Base-by-base conservation (phyloP, 2,329 filamentous ascomycete genomes). In the Teratosphaeria viscida region DNA sequence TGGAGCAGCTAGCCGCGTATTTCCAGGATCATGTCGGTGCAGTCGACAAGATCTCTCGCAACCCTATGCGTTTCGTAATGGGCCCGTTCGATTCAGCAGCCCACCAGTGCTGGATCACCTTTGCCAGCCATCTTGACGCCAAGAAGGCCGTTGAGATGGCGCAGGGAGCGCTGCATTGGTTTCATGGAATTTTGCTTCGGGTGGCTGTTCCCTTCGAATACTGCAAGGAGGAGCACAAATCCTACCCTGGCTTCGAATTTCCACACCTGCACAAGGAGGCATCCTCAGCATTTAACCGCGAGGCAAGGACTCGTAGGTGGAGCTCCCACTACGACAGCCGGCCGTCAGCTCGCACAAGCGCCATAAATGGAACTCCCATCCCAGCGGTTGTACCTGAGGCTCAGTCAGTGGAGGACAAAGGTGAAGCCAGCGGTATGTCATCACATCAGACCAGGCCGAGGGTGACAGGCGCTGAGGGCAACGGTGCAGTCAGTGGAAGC, bases 161-260 rank as follows among this genome's bases (percentile, higher is more conserved):
- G 43, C 43, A 49, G 43, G 23, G 14, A 34, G 23, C 14, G 19
- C 5, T 19, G n/a, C 32, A 47, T n/a, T 37, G n/a, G 52, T 16
- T 34, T 35, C 8, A 34, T 11, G 52, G 37, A 12, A 16, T n/a
- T 43, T 7, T 35, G 49, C 14, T 58, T 16, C 16, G 34, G 6
- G 29, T 62, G 5, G 61, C 58, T 39, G 62, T 64, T 19, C 58
- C 62, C 5, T 59, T 35, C 43, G 58, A 62, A 49, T 64, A 60
- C 34, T 64, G 62, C 58, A 54, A 60, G 19, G 5, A 29, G 10
- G 29, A 52, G 3, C 55, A 61, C 32, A 23, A 37, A 10, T 6
- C 8, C 26, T 61, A 57, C 32, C 60, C 60, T 12, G 58, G 58
- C 29, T 27, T n/a, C 16, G 26, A 59, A 39, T 32, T 35, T 27